Conservation (phyloP, 2,329 filamentous ascomycete genomes). For the Fusarium sp. region DNA sequence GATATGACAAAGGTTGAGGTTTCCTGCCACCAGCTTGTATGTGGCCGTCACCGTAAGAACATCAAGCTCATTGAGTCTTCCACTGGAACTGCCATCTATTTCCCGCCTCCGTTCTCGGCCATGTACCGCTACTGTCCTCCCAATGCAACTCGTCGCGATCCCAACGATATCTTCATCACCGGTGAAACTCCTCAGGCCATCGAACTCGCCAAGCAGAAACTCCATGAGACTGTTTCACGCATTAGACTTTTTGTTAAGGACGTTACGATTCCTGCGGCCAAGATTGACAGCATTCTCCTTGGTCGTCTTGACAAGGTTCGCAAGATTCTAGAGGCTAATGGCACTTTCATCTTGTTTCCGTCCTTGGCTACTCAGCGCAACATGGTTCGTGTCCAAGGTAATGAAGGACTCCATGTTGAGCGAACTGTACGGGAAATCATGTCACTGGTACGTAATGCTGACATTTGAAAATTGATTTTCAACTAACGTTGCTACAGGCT, state of each 20-base stretch:
- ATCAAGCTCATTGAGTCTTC: slow-evolving; percentile 97
- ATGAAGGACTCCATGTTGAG: slow-evolving; percentile 93
- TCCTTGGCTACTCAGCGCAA: slow-evolving; percentile 86
- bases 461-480: not conserved
- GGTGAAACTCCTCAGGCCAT: slow-evolving; percentile 88
- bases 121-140: slow-evolving; percentile 91
- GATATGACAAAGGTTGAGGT: slow-evolving; percentile 86
- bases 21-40: slow-evolving; percentile 90
- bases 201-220: slow-evolving; percentile 86
- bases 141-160: slow-evolving; percentile 82
- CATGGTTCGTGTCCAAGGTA: slow-evolving; percentile 89
- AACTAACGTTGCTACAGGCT: slow-evolving; percentile 65
- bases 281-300: slow-evolving; percentile 93
- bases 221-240: slow-evolving; percentile 84
- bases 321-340: slow-evolving; percentile 97
- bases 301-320: slow-evolving; percentile 94
- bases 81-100: slow-evolving; percentile 97
- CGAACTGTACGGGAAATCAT: slow-evolving; percentile 95
- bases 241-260: slow-evolving; percentile 93
- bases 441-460: slow-evolving; percentile 74
- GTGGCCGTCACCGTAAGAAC: slow-evolving; percentile 93
- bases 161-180: slow-evolving; percentile 94
- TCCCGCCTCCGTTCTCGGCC: slow-evolving; percentile 91
- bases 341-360: slow-evolving; percentile 93
- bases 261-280: slow-evolving; percentile 86